These are phyloP conservation scores for Penicillium turbatum DNA, from an alignment of 495 filamentous ascomycete species.

Conservation along the genomic window DNA sequence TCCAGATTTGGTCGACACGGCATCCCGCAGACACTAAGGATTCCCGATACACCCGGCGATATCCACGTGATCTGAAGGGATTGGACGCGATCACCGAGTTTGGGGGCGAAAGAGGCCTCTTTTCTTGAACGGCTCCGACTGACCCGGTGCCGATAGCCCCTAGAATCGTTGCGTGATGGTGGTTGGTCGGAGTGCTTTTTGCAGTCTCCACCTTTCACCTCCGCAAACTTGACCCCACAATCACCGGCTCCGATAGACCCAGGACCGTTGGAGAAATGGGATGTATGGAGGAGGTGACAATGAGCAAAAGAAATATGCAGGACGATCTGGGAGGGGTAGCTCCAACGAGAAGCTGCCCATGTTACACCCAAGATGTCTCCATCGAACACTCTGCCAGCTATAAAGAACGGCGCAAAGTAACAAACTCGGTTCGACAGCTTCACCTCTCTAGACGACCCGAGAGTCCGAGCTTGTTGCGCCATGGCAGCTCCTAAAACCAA, in stretches of 20 bases:
- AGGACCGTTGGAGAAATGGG: neutral
- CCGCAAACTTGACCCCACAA: too few species aligned
- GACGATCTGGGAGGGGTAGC: neutral
- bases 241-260: neutral
- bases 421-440: too few species aligned
- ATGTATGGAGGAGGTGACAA: too few species aligned
- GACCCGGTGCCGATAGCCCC: conserved; percentile 1
- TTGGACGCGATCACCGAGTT: too few species aligned
- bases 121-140: conserved; percentile 1
- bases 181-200: too few species aligned
- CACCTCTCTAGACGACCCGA: too few species aligned
- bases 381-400: neutral
- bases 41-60: neutral
- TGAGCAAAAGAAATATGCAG: neutral
- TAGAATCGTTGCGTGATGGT: too few species aligned
- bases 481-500: neutral
- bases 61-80: neutral
- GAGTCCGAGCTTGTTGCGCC: too few species aligned
- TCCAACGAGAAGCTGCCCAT: neutral
- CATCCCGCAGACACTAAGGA: neutral
- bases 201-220: too few species aligned
- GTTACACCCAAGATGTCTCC: too few species aligned
- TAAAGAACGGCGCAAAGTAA: neutral
- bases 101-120: too few species aligned
- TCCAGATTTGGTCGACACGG: neutral